Base-by-base conservation (phyloP, 495 filamentous ascomycete species). In the Penicillium coprophilum region DNA sequence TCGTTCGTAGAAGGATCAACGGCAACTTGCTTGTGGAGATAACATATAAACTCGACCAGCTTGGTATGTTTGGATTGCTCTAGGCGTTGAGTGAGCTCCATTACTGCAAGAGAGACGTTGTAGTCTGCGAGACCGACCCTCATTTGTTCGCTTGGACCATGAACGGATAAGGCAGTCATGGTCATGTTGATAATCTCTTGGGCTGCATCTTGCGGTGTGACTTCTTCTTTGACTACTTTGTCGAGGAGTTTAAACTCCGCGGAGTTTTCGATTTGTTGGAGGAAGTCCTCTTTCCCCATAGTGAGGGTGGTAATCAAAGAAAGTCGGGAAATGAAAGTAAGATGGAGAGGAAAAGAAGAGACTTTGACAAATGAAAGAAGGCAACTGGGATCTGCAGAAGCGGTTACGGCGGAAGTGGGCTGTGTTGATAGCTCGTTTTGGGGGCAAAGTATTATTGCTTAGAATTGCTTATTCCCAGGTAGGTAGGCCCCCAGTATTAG, bases 1-100 rank as follows among this genome's bases (percentile, higher is more conserved):
- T 56, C 15, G 15, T 44, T 32, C 28, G 44, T 56, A 13, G 27
- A 39, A 12, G 45, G 54, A 32, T 56, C 34, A 27, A 50, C 19
- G 20, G 46, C 45, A 19, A 13, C 27, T 46, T 56, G 32, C 38
- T 50, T 50, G 19, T 56, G 45, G 19, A 56, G 46, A 27, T 44
- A 13, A 21, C 34, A 50, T 15, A 56, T 27, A 38, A 56, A 56
- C 17, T 56, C 45, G 24, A 31, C 34, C 15, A 56, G 45, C 32
- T 31, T 50, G 23, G 20, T 20, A n/a, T 56, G 44, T 38, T 56
- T 49, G 11, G 36, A 36, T 28, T 34, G 54, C 5, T 50, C 54
- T 10, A 56, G 54, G 45, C 54, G 54, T 38, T 56, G 34, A 24
- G 46, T 34, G n/a, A 56, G 54, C 46, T 56, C 54, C 45, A 56